Evolutionary conservation across 176 grass and related monocot genomes (phyloP).

Genomic region (Phoenix dactylifera): DNA sequence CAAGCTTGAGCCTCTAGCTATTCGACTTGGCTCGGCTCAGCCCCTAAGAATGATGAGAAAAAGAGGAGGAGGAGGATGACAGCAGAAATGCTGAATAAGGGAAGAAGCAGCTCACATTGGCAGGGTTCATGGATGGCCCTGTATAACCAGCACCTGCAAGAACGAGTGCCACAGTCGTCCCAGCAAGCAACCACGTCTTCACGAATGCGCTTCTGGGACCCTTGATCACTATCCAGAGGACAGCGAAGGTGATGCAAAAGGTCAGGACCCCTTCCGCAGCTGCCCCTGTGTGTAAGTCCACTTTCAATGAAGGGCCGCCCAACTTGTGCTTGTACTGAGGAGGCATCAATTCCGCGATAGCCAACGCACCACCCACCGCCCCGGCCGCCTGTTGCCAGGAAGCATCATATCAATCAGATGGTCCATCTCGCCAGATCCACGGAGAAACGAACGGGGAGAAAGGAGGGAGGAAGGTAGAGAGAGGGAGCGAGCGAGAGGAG

Average conservation of each 20-base stretch:
- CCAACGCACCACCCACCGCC: slow-evolving; percentile 51
- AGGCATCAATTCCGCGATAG: slow-evolving; percentile 54
- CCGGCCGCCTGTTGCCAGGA: slow-evolving; percentile 35
- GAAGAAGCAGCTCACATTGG: slow-evolving; percentile 36
- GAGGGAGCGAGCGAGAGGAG: not conserved
- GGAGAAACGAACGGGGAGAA: too few species aligned
- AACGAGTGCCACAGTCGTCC: slow-evolving; percentile 44
- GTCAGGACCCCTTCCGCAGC: slow-evolving; percentile 50
- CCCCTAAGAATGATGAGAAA: not conserved
- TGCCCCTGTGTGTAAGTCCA: slow-evolving; percentile 53
- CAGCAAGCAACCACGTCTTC: slow-evolving; percentile 42
- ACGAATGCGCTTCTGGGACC: slow-evolving; percentile 40
- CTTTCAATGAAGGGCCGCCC: slow-evolving; percentile 47
- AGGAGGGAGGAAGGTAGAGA: not conserved
- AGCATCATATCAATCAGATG: too few species aligned
- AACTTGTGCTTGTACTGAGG: slow-evolving; percentile 50
- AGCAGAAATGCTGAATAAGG: not conserved
- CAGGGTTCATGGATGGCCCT: slow-evolving; percentile 75
- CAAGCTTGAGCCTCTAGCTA: too few species aligned
- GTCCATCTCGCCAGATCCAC: too few species aligned
- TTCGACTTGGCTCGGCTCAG: not conserved
- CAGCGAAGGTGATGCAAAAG: slow-evolving; percentile 48
- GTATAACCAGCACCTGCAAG: slow-evolving; percentile 47
- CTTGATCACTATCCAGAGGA: slow-evolving; percentile 46
- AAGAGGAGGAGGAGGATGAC: not conserved